These are phyloP conservation scores for Pelargonium nanum DNA, from an alignment of 345 rosid species.

Conservation along the genomic window DNA sequence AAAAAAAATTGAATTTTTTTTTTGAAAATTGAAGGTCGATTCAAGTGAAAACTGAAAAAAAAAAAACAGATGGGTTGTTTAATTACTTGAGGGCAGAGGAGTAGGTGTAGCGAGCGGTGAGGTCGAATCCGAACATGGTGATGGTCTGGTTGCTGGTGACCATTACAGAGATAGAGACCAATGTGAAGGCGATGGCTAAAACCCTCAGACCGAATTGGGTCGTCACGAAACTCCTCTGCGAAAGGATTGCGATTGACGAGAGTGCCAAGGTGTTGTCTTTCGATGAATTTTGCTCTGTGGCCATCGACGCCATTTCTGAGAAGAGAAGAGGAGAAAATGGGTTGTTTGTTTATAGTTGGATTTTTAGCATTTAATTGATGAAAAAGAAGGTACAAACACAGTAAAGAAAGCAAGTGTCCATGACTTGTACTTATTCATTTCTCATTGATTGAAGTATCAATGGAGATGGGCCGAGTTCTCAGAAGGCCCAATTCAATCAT, in stretches of 20 bases:
- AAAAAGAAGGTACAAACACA: too few species aligned
- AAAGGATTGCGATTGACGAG: not conserved
- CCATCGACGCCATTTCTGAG: not conserved
- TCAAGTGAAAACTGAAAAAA: not conserved
- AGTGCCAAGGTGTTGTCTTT: not conserved
- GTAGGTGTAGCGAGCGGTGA: slow-evolving; percentile 27
- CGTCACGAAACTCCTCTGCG: not conserved
- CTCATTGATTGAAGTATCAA: too few species aligned
- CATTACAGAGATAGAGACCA: slow-evolving; percentile 33
- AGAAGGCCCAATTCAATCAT: too few species aligned
- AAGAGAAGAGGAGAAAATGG: not conserved
- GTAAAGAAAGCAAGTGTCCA: too few species aligned
- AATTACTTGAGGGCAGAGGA: slow-evolving; percentile 35
- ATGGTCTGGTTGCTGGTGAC: slow-evolving; percentile 32
- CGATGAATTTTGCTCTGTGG: not conserved
- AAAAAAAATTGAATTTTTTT: not conserved
- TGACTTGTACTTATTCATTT: too few species aligned
- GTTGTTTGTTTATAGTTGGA: too few species aligned
- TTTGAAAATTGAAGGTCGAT: not conserved
- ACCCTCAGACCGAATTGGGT: slow-evolving; percentile 35
- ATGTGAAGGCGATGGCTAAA: slow-evolving; percentile 23
- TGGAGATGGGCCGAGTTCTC: too few species aligned
- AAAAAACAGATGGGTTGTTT: not conserved
- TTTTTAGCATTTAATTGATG: too few species aligned
- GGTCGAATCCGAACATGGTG: slow-evolving; percentile 12